Conservation (phyloP, 176 grass and related monocot genomes). For the Canna indica region DNA sequence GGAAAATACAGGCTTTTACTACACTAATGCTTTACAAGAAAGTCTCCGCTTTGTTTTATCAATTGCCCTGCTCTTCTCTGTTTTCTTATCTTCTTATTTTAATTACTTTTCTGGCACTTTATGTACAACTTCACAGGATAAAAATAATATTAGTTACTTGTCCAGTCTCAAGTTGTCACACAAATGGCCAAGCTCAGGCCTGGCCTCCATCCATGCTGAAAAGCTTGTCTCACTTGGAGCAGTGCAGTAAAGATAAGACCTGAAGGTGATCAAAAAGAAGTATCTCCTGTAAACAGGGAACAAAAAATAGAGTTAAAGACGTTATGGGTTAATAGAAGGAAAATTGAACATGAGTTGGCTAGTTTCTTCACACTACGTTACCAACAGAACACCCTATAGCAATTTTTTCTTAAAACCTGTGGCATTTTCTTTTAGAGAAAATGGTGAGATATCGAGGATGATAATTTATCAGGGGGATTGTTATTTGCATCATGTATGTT, state of each 20-base stretch:
- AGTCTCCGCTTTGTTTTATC: background rate
- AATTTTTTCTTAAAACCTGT: no score
- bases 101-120: background rate
- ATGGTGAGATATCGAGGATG: no score
- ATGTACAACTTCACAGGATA: background rate
- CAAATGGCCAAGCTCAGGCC: constrained; percentile 92
- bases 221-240: constrained; percentile 45
- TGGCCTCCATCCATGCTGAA: constrained; percentile 76
- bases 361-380: background rate
- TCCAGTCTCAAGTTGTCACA: constrained; percentile 89
- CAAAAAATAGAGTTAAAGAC: constrained; percentile 5
- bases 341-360: background rate
- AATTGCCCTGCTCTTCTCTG: background rate
- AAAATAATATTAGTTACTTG: constrained; percentile 28
- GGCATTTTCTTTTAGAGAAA: no score
- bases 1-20: background rate
- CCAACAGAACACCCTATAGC: no score
- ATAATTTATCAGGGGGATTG: no score
- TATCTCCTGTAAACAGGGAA: constrained; percentile 57
- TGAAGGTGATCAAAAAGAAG: constrained; percentile 87
- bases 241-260: constrained; percentile 72
- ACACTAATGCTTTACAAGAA: constrained; percentile 11
- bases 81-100: background rate
- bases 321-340: background rate
- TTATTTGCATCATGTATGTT: no score